A percentile compares a stretch with the other conserved stretches of the same genome.
phyloP scores from a whole-genome alignment of 75 land plant species.

The Ceratopteris richardii region DNA sequence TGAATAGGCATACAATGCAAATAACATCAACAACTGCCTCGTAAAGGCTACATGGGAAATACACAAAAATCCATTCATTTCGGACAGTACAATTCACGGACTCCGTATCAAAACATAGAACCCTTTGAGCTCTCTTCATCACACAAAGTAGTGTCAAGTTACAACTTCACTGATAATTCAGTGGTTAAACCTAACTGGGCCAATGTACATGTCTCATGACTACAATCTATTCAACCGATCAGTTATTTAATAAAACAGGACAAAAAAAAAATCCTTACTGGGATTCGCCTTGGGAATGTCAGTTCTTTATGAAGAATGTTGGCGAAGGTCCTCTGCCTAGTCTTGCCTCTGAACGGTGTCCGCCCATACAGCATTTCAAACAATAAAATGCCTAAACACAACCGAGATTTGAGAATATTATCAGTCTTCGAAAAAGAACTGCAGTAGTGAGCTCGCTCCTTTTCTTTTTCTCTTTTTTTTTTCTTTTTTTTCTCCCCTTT shows the following conservation, averaged over 20 bases:
- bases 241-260: constrained; percentile 2
- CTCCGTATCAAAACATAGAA: background rate
- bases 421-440: background rate
- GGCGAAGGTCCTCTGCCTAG: constrained; percentile 82
- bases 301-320: constrained; percentile 85
- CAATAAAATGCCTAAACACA: constrained; percentile 60
- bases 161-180: too few species aligned
- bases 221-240: too few species aligned
- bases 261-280: constrained; percentile 29
- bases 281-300: constrained; percentile 79
- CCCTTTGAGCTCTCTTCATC: too few species aligned
- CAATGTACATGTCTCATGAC: too few species aligned
- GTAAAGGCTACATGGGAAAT: background rate
- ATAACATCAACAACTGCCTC: background rate
- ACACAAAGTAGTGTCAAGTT: too few species aligned
- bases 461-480: too few species aligned
- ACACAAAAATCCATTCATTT: background rate
- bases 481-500: too few species aligned
- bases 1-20: background rate
- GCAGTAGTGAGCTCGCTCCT: too few species aligned
- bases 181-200: too few species aligned
- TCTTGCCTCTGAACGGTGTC: constrained; percentile 91
- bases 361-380: constrained; percentile 96
- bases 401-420: too few species aligned
- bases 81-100: background rate